phyloP scores from a whole-genome alignment of 208 protist genomes.

The Trypanosoma theileri region DNA sequence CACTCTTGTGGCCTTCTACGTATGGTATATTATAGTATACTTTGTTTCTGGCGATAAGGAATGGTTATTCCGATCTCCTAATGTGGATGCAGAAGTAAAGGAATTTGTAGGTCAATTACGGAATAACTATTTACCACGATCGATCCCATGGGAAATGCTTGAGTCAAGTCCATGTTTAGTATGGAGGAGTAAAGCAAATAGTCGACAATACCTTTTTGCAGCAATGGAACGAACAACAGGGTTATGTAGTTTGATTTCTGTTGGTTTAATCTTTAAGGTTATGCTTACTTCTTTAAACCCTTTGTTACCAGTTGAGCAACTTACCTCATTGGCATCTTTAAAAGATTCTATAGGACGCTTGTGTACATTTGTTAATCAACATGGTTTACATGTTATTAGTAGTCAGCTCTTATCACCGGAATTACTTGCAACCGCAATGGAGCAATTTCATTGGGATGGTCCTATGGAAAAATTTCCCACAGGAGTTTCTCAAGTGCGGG shows the following conservation, averaged over 20 bases:
- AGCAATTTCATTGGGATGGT: slow-evolving; percentile 12
- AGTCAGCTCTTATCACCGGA: slow-evolving; percentile 3
- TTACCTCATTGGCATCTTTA: not conserved
- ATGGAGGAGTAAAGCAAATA: slow-evolving; percentile 17
- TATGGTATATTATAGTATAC: slow-evolving; percentile 20
- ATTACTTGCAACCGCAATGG: slow-evolving; percentile 6
- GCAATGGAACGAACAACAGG: slow-evolving; percentile 18
- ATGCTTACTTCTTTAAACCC: slow-evolving; percentile 2
- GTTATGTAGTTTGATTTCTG: slow-evolving; percentile 11
- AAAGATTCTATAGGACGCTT: not conserved
- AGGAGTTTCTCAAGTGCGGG: not conserved
- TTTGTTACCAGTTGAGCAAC: slow-evolving; percentile 10
- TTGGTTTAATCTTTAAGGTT: not conserved
- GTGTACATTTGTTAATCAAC: slow-evolving; percentile 6
- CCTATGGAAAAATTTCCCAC: not conserved
- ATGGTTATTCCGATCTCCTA: slow-evolving; percentile 6
- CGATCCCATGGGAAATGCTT: not conserved
- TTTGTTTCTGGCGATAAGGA: slow-evolving; percentile 21
- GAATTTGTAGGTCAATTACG: not conserved
- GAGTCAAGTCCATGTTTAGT: slow-evolving; percentile 8
- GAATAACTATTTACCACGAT: not conserved
- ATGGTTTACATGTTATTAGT: slow-evolving; percentile 4
- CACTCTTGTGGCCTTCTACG: not conserved
- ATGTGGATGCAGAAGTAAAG: not conserved
- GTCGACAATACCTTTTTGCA: slow-evolving; percentile 6